A percentile compares a stretch with the other conserved stretches of the same genome.
Evolutionary conservation across 2,329 filamentous ascomycete genomes (phyloP).

Genomic region (Colletotrichum graminicola): DNA sequence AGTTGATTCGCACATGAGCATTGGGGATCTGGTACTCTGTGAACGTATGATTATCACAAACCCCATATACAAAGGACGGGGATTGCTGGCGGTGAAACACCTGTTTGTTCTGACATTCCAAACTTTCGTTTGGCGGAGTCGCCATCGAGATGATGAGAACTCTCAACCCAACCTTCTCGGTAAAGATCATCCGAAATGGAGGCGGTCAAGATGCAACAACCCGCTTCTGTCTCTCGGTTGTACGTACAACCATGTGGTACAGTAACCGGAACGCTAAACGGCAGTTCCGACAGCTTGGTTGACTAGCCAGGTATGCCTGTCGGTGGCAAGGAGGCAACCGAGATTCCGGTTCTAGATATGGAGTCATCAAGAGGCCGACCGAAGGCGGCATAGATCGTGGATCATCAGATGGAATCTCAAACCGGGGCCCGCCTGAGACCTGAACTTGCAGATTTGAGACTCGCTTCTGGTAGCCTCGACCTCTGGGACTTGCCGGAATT

Average conservation of each 20-base stretch:
- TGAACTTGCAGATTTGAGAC: constrained; percentile 3
- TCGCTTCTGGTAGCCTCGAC: not conserved
- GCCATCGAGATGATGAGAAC: constrained; percentile 35
- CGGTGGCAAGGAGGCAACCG: constrained; percentile 27
- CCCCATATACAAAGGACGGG: constrained; percentile 13
- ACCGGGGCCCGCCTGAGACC: constrained; percentile 13
- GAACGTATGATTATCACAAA: not conserved
- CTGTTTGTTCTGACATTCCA: constrained; percentile 20
- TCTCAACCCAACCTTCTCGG: constrained; percentile 8
- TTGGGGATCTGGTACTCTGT: not conserved
- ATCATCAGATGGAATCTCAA: constrained; percentile 24
- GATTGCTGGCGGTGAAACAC: constrained; percentile 27
- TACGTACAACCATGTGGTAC: constrained; percentile 32
- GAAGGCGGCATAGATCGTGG: constrained; percentile 30
- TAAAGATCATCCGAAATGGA: constrained; percentile 8
- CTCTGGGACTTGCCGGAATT: not conserved
- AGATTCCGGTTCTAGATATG: constrained; percentile 29
- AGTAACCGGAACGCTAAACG: constrained; percentile 11
- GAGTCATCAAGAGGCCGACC: constrained; percentile 28
- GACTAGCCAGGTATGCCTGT: constrained; percentile 38
- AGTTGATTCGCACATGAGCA: constrained; percentile 12
- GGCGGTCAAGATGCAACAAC: constrained; percentile 30
- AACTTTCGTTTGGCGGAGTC: constrained; percentile 21
- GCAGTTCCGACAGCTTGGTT: constrained; percentile 35
- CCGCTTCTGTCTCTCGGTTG: constrained; percentile 21